Evolutionary conservation across 108 stramenopile genomes (phyloP).

Genomic region (Fistulifera pelliculosa): DNA sequence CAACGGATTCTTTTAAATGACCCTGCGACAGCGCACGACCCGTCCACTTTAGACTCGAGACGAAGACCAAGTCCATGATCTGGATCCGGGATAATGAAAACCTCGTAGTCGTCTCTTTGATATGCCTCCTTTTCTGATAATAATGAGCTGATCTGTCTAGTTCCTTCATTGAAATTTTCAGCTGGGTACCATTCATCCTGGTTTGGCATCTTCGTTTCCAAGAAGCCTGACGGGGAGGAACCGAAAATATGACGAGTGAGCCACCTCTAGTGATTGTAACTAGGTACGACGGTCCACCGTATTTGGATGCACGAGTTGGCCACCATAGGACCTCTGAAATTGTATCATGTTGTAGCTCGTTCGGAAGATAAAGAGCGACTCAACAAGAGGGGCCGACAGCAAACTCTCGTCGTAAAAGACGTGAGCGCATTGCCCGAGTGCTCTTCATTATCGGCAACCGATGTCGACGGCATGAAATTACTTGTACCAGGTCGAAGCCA

Average conservation of each 20-base stretch:
- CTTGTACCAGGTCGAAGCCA: slow-evolving; percentile 60
- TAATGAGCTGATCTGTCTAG: neutral
- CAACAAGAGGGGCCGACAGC: slow-evolving; percentile 46
- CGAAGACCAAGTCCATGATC: slow-evolving; percentile 80
- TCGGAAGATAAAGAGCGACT: slow-evolving; percentile 56
- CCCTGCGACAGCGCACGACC: slow-evolving; percentile 74
- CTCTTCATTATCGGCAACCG: slow-evolving; percentile 14
- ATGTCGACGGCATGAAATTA: slow-evolving; percentile 17
- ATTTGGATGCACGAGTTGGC: slow-evolving; percentile 19
- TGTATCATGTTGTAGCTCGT: slow-evolving; percentile 8
- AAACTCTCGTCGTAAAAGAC: slow-evolving; percentile 44
- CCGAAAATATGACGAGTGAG: slow-evolving; percentile 57
- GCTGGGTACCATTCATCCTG: slow-evolving; percentile 45
- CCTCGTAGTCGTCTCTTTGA: slow-evolving; percentile 44
- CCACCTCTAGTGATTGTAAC: slow-evolving; percentile 38
- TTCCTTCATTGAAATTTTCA: neutral
- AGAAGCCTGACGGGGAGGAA: slow-evolving; percentile 69
- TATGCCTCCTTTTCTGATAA: no score
- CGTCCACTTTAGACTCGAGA: slow-evolving; percentile 63
- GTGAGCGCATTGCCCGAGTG: neutral
- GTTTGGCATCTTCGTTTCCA: slow-evolving; percentile 66
- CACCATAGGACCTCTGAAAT: slow-evolving; percentile 55
- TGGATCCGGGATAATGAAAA: slow-evolving; percentile 63
- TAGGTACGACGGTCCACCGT: no score
- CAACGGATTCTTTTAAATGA: slow-evolving; percentile 81